Evolutionary conservation across 257 asterid species (phyloP).

Genomic region (Nicotiana obtusifolia): DNA sequence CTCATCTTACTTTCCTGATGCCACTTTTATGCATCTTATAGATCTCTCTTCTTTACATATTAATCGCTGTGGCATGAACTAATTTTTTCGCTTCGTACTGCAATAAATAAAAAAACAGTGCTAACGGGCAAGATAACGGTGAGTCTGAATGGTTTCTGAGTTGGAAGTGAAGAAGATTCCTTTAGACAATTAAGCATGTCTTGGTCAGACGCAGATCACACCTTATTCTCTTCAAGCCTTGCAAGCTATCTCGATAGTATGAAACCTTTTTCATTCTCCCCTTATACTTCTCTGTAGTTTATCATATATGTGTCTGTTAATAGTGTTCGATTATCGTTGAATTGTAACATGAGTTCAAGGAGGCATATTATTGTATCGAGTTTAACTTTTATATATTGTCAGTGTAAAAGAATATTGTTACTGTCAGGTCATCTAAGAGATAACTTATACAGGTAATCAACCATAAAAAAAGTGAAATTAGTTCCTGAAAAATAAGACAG

Average conservation of each 20-base stretch:
- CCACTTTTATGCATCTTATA: not conserved
- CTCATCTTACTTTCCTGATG: not conserved
- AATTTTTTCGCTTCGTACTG: not conserved
- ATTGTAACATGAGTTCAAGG: not conserved
- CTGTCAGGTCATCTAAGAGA: too few relatives aligned
- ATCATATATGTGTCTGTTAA: not conserved
- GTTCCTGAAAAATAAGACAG: too few relatives aligned
- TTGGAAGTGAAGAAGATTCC: not conserved
- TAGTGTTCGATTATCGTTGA: too few relatives aligned
- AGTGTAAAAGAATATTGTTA: too few relatives aligned
- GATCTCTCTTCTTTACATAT: not conserved
- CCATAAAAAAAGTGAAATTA: too few relatives aligned
- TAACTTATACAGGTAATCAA: too few relatives aligned
- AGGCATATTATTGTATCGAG: too few relatives aligned
- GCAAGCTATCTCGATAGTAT: constrained; percentile 33
- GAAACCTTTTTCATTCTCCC: not conserved
- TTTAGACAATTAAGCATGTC: not conserved
- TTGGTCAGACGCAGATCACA: not conserved
- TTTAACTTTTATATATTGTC: too few relatives aligned
- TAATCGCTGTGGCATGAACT: not conserved
- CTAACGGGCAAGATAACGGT: not conserved
- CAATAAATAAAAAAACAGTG: not conserved
- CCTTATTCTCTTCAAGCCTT: constrained; percentile 23
- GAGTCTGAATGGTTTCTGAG: not conserved
- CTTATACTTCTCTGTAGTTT: not conserved